These are phyloP conservation scores for Wakefieldia striispora DNA, from an alignment of 768 basidiomycete species.

Conservation along the genomic window DNA sequence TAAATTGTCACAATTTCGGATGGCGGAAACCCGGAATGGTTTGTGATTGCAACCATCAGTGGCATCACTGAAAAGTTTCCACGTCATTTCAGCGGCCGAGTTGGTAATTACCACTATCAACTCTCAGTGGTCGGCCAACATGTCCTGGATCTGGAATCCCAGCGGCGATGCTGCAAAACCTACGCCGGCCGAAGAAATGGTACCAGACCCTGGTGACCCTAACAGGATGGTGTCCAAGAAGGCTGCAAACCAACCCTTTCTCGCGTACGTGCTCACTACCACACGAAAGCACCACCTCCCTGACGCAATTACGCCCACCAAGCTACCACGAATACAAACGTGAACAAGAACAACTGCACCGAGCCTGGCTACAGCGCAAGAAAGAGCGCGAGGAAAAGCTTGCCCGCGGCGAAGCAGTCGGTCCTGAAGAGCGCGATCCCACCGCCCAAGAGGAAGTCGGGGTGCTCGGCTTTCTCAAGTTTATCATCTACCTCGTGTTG, in stretches of 20 bases:
- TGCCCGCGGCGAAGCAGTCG: conserved; percentile 69
- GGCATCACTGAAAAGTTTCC: too few species aligned
- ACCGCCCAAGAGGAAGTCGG: conserved; percentile 68
- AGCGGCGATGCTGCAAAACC: conserved; percentile 37
- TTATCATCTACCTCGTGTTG: conserved; percentile 55
- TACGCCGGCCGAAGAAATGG: conserved; percentile 46
- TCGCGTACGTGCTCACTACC: conserved; percentile 53
- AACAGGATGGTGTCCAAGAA: conserved; percentile 76
- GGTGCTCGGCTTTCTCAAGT: conserved; percentile 63
- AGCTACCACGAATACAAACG: conserved; percentile 70
- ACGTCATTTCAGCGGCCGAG: too few species aligned
- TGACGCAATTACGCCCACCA: neutral
- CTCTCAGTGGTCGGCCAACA: conserved; percentile 24
- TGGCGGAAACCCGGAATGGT: too few species aligned
- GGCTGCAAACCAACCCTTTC: conserved; percentile 81
- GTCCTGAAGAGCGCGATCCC: conserved; percentile 71
- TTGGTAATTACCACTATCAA: neutral
- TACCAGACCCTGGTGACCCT: conserved; percentile 61
- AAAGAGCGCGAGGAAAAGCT: conserved; percentile 70
- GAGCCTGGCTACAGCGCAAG: conserved; percentile 68
- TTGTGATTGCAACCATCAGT: too few species aligned
- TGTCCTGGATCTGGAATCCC: conserved; percentile 67
- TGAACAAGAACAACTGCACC: conserved; percentile 57
- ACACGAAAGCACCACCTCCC: too few species aligned
- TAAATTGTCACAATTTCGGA: conserved; percentile 4